Evolutionary conservation across 352 stramenopile species (phyloP).

Genomic region (Phytophthora pinifolia): DNA sequence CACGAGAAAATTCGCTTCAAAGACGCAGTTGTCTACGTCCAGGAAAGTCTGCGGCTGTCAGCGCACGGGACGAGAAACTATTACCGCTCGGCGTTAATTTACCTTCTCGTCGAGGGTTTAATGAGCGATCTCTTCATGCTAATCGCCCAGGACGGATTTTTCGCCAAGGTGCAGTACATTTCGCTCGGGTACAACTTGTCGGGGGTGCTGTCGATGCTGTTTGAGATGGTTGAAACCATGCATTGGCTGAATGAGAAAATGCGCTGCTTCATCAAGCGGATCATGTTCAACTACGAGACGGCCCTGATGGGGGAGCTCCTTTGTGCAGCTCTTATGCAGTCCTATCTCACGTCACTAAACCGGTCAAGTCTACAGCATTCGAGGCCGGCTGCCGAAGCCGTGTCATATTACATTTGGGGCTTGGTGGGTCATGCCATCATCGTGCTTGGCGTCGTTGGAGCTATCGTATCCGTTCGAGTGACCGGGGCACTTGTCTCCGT

Average conservation of each 20-base stretch:
- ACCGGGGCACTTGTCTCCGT: conserved; percentile 2
- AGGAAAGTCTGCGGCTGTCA: conserved; percentile 18
- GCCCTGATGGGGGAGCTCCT: conserved; percentile 11
- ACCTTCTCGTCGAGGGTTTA: conserved; percentile 13
- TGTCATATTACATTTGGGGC: conserved; percentile 21
- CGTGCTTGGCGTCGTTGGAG: conserved; percentile 2
- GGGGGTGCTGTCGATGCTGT: conserved; percentile 19
- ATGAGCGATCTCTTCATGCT: conserved; percentile 22
- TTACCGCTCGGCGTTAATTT: conserved; percentile 6
- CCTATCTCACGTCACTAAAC: conserved; percentile 20
- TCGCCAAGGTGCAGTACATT: conserved; percentile 21
- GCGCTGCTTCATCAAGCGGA: conserved; percentile 15
- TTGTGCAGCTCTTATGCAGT: conserved; percentile 10
- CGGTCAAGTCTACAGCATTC: conserved; percentile 6
- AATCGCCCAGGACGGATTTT: conserved; percentile 18
- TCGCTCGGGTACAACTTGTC: conserved; percentile 24
- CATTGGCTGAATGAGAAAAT: conserved; percentile 9
- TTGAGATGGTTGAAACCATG: conserved; percentile 24
- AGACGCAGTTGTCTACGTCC: conserved; percentile 14
- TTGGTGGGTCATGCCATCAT: conserved; percentile 20
- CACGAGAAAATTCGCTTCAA: conserved; percentile 12
- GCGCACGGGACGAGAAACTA: conserved; percentile 19
- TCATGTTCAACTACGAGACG: conserved; percentile 24
- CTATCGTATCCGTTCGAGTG: neutral
- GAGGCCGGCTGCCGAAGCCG: conserved; percentile 4